Conservation (phyloP, 257 asterid genomes). For the Solanum lycopersicoides region DNA sequence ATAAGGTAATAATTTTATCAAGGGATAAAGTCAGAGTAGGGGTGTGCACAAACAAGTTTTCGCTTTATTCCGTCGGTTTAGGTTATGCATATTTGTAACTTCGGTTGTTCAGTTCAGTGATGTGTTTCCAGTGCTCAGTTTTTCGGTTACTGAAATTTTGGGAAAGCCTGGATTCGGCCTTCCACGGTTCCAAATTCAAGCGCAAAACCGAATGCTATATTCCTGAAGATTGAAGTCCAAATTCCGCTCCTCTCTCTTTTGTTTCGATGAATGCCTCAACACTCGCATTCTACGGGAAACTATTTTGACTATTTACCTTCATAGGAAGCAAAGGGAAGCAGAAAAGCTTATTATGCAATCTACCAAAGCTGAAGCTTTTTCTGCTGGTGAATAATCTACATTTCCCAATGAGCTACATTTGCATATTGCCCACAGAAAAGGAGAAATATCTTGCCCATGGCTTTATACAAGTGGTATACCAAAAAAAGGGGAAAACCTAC, state of each 20-base stretch:
- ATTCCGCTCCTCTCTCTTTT: background rate
- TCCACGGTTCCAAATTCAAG: background rate
- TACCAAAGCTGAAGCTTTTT: background rate
- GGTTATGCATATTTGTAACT: background rate
- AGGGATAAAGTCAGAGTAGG: background rate
- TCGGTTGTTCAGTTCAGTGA: background rate
- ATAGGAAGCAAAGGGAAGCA: background rate
- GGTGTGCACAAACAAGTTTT: background rate
- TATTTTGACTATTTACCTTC: background rate
- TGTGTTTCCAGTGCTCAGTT: background rate
- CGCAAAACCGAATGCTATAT: background rate
- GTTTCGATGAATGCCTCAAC: background rate
- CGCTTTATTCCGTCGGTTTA: background rate
- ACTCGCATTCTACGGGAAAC: background rate
- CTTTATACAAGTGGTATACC: background rate
- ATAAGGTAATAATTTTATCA: background rate
- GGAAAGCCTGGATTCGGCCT: background rate
- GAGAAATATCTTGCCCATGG: background rate
- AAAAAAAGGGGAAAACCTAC: background rate
- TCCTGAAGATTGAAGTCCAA: background rate
- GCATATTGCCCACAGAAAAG: background rate
- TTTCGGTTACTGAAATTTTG: background rate
- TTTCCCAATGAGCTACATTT: background rate
- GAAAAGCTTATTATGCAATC: background rate
- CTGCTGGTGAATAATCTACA: background rate